These are phyloP conservation scores for Litsea cubeba DNA, from an alignment of 164 flowering plant genomes.

Conservation along the genomic window DNA sequence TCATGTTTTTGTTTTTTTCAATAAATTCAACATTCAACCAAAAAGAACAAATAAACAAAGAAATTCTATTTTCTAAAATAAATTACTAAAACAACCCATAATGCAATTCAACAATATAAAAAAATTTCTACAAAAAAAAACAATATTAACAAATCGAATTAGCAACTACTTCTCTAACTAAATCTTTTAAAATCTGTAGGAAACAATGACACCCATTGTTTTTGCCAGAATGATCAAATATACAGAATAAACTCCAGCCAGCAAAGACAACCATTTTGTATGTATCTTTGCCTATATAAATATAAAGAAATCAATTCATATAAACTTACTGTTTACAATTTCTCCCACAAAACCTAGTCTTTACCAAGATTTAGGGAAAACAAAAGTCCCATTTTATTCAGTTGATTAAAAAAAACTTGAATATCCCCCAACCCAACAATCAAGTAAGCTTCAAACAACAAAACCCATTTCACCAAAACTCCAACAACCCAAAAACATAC, in stretches of 20 bases:
- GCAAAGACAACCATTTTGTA: too few relatives aligned
- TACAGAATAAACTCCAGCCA: neutral
- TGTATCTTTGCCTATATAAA: too few relatives aligned
- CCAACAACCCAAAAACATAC: too few relatives aligned
- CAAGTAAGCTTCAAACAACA: too few relatives aligned
- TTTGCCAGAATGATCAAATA: neutral
- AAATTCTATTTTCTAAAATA: neutral
- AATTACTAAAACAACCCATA: neutral
- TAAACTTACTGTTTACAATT: neutral
- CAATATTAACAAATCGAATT: neutral
- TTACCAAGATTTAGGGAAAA: too few relatives aligned
- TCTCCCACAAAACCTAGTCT: neutral
- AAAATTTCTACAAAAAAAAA: neutral
- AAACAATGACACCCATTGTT: neutral
- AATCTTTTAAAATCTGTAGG: neutral
- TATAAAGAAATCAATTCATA: neutral
- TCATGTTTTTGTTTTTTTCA: neutral
- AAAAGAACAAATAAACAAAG: neutral
- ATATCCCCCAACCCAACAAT: too few relatives aligned
- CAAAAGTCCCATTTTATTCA: too few relatives aligned
- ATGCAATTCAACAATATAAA: neutral
- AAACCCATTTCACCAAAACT: too few relatives aligned
- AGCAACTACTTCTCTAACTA: neutral
- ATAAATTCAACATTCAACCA: neutral
- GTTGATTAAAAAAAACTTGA: too few relatives aligned